phyloP scores from a whole-genome alignment of 176 grass and related monocot genomes.

The Oryza officinalis region DNA sequence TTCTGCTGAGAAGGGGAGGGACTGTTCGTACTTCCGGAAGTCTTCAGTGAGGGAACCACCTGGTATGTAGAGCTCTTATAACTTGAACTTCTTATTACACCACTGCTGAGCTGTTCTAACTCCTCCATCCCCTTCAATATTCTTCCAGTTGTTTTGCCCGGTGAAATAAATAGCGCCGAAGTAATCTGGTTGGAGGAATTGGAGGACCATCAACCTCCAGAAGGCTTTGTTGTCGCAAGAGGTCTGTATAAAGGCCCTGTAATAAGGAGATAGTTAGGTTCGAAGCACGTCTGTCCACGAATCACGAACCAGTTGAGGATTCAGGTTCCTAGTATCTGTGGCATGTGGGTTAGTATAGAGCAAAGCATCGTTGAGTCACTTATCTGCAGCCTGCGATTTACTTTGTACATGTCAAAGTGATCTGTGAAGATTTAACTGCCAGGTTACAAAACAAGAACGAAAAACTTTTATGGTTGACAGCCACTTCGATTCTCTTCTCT shows the following conservation, averaged over 20 bases:
- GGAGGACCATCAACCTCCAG: slow-evolving; percentile 79
- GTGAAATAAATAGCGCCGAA: slow-evolving; percentile 61
- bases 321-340: slow-evolving; percentile 18
- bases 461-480: not conserved
- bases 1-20: slow-evolving; percentile 70
- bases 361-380: slow-evolving; percentile 29
- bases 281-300: slow-evolving; percentile 21
- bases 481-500: slow-evolving; percentile 3
- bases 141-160: slow-evolving; percentile 50
- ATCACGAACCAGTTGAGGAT: slow-evolving; percentile 13
- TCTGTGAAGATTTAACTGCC: slow-evolving; percentile 24
- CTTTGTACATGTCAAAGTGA: slow-evolving; percentile 43
- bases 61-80: slow-evolving; percentile 47
- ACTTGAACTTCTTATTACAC: not conserved
- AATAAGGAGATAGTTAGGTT: slow-evolving; percentile 59
- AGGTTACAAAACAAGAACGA: slow-evolving; percentile 27
- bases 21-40: slow-evolving; percentile 91
- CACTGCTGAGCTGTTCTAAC: slow-evolving; percentile 24
- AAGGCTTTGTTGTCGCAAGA: slow-evolving; percentile 88
- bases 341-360: slow-evolving; percentile 12
- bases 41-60: slow-evolving; percentile 44
- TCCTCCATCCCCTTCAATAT: not conserved
- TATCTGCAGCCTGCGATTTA: slow-evolving; percentile 31
- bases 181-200: slow-evolving; percentile 86
- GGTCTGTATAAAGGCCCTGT: slow-evolving; percentile 84